phyloP scores from a whole-genome alignment of 2,329 filamentous ascomycete genomes.

The Chalara sp. region DNA sequence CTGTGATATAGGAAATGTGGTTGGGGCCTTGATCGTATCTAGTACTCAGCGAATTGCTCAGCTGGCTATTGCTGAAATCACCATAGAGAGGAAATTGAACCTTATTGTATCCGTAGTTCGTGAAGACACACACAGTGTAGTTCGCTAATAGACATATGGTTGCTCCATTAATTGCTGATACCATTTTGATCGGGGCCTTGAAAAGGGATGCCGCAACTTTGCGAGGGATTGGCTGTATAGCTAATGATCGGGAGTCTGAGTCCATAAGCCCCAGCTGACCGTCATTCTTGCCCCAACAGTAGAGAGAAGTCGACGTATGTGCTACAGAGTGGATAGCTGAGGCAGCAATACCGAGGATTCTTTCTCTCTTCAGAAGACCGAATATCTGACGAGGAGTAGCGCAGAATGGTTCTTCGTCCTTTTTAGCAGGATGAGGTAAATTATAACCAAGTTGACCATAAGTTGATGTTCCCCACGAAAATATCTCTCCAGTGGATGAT shows the following conservation, averaged over 20 bases:
- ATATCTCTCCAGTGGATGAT: slow-evolving; percentile 80
- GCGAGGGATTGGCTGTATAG: slow-evolving; percentile 73
- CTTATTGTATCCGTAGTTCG: slow-evolving; percentile 92
- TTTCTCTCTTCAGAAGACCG: slow-evolving; percentile 81
- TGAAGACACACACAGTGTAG: slow-evolving; percentile 87
- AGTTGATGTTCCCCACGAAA: slow-evolving; percentile 88
- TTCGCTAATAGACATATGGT: slow-evolving; percentile 82
- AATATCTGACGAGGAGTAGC: slow-evolving; percentile 81
- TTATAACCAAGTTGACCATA: slow-evolving; percentile 82
- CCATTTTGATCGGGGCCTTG: slow-evolving; percentile 62
- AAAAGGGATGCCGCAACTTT: slow-evolving; percentile 85
- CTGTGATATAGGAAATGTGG: slow-evolving; percentile 68
- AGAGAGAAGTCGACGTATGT: slow-evolving; percentile 73
- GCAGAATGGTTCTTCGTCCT: slow-evolving; percentile 80
- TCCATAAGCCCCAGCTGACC: slow-evolving; percentile 93
- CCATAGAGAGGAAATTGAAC: slow-evolving; percentile 73
- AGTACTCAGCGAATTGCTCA: slow-evolving; percentile 59
- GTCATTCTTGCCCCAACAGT: slow-evolving; percentile 91
- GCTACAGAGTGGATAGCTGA: slow-evolving; percentile 89
- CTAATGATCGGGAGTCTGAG: slow-evolving; percentile 85
- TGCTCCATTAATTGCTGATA: slow-evolving; percentile 84
- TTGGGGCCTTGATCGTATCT: slow-evolving; percentile 59
- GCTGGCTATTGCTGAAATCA: slow-evolving; percentile 61
- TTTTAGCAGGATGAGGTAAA: slow-evolving; percentile 57
- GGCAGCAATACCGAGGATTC: slow-evolving; percentile 74